Conservation (phyloP, 2,329 filamentous ascomycete species). For the Penicillium sp. region DNA sequence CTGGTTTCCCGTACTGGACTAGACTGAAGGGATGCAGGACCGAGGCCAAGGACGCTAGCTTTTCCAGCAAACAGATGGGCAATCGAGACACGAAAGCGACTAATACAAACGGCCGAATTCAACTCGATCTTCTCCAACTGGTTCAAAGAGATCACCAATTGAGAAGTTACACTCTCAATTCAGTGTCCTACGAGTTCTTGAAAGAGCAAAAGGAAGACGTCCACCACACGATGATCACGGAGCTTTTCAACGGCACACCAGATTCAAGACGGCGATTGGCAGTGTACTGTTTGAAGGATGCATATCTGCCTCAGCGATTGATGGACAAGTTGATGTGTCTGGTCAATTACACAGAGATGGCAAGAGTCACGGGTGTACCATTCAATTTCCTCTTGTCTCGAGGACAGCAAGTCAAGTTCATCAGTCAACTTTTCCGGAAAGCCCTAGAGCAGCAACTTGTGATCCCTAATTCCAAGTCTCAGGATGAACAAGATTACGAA, state of each 20-base stretch:
- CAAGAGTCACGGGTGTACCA: slow-evolving; percentile 95
- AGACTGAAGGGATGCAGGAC: slow-evolving; percentile 70
- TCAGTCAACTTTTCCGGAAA: slow-evolving; percentile 95
- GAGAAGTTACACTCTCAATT: slow-evolving; percentile 95
- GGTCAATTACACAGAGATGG: slow-evolving; percentile 99
- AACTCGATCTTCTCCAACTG: slow-evolving; percentile 89
- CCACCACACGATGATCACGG: slow-evolving; percentile 98
- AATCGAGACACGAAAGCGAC: slow-evolving; percentile 91
- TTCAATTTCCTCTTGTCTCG: slow-evolving; percentile 91
- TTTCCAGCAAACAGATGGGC: slow-evolving; percentile 98
- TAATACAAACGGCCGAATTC: slow-evolving; percentile 89
- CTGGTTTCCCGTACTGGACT: slow-evolving; percentile 81
- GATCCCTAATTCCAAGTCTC: slow-evolving; percentile 76
- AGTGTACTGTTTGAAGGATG: slow-evolving; percentile 96
- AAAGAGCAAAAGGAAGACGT: slow-evolving; percentile 99
- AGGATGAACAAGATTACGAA: slow-evolving; percentile 86
- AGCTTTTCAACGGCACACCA: slow-evolving; percentile 91
- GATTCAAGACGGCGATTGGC: slow-evolving; percentile 88
- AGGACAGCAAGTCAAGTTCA: slow-evolving; percentile 95
- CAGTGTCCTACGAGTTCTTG: slow-evolving; percentile 88
- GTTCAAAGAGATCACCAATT: slow-evolving; percentile 93
- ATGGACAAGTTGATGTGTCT: slow-evolving; percentile 98
- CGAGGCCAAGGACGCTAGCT: slow-evolving; percentile 71
- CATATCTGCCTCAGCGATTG: slow-evolving; percentile 85
- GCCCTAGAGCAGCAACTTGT: slow-evolving; percentile 89